Percentiles rank a stretch among this genome's conserved stretches.
Conservation (phyloP, 1,284 basidiomycete genomes). For the Cutaneotrichosporon cutaneum region DNA sequence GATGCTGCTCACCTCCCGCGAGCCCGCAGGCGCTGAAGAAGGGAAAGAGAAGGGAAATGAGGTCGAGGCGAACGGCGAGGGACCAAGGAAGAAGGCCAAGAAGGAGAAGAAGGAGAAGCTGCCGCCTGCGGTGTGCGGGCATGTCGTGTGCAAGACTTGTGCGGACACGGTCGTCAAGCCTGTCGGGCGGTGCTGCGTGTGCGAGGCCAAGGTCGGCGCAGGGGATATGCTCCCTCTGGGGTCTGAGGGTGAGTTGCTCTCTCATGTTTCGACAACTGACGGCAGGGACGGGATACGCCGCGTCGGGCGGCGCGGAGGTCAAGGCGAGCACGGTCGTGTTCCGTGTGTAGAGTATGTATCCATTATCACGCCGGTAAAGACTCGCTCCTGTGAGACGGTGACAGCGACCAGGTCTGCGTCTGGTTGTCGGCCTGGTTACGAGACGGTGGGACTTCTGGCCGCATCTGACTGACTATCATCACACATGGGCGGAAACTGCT, state of each 20-base stretch:
- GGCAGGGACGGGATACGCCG: conserved; percentile 80
- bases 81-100: conserved; percentile 35
- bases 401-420: too few species aligned
- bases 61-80: conserved; percentile 35
- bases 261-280: conserved; percentile 12
- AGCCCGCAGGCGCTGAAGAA: conserved; percentile 23
- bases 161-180: conserved; percentile 75
- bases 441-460: too few species aligned
- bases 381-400: too few species aligned
- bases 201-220: conserved; percentile 59
- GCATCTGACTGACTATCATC: not conserved
- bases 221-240: conserved; percentile 52
- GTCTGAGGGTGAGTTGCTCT: conserved; percentile 66
- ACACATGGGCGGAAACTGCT: too few species aligned
- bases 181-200: conserved; percentile 73
- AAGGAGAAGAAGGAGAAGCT: conserved; percentile 43
- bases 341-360: conserved; percentile 33
- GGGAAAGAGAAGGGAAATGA: conserved; percentile 25
- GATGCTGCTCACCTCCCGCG: conserved; percentile 58
- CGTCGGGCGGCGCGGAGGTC: conserved; percentile 81
- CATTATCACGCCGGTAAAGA: too few species aligned
- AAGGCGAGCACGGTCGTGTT: conserved; percentile 42
- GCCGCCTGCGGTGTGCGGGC: conserved; percentile 61
- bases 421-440: too few species aligned
- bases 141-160: conserved; percentile 83